Base-by-base conservation (phyloP, 352 stramenopile species). In the Globisporangium spinosum region DNA sequence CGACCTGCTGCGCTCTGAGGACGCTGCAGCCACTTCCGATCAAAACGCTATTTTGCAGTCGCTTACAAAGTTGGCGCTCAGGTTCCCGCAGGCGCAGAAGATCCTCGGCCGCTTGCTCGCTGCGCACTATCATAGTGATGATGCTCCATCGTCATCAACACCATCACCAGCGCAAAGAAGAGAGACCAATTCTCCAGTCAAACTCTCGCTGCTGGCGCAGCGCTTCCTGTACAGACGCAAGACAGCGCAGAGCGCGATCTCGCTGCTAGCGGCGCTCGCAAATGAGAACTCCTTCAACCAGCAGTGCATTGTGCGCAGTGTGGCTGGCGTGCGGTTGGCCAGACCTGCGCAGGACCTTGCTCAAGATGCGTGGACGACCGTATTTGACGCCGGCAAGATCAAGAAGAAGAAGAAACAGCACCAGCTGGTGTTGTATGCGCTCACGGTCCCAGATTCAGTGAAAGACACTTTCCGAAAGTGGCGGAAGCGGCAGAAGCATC, bases 401-500 rank as follows among this genome's bases (percentile, higher is more conserved):
- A 70, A 70, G 56, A 70, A 70, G 35, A 43, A 68, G 54, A 56
- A 32, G 7, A 63, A 3, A 10, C 51, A n/a, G 2, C 6, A 20
- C 3, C n/a, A 29, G 0, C 23, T 58, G 12, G 63, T 67, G 22
- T 55, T 83, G 10, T 83, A 75, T 49, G 70, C 69, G 8, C 67
- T 86, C 32, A 79, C 76, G 47, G 69, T 86, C 23, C 78, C 74
- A 10, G 55, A 62, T 22, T 25, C 45, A 34, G 55, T 83, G 49
- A 79, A 75, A 13, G 58, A 22, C 43, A 70, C 69, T 23, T 90
- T 83, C 58, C 73, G 69, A 9, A 69, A 67, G 38, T 90, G 75
- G 82, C 68, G 70, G n/a, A 64, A 68, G 29, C 75, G 82, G 2
- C 74, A 79, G 66, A 74, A 70, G 55, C 38, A 71, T 6, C 65